Evolutionary conservation across 257 asterid species (phyloP), one percentile per base, ranked within the genome.

Genomic region (Ehretia macrophylla): DNA sequence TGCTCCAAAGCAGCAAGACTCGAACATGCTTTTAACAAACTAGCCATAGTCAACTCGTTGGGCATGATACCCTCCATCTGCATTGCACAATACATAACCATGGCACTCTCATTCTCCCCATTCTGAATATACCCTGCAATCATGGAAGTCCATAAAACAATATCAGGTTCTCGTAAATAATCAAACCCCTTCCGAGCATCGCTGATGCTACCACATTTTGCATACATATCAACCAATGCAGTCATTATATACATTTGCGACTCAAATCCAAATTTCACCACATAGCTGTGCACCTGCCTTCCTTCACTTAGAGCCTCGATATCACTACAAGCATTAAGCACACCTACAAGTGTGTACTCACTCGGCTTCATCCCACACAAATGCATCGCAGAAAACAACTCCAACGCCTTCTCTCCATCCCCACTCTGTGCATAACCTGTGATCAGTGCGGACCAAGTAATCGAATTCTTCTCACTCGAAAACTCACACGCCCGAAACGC

Each of bases 401-500:
- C 53, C 53, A 83, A 42, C 1, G 95, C 92, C 71, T 83, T 87
- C 44, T 72, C 85, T 11, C 88, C 79, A 14, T 79, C 71, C n/a
- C 90, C 97, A 59, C 72, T 70, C 75, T 90, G 97, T 0, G 93
- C 83, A 17, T 70, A 81, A 37, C 93, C 97, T 11, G 97, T 90
- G 32, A 86, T 75, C 87, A 90, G 72, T 0, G 97, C 97, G 63
- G 97, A 86, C 97, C 96, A 90, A 0, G 97, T 82, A 59, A 90
- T 86, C 1, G 88, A 64, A 60, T 90, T 85, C 79, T 76, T 82
- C 50, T 68, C 76, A 44, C 67, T 56, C 0, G 79, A 79, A 47
- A 72, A 70, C 81, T 82, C 84, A 63, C 84, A 90, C 14, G 72
- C 79, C 40, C 22, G 56, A 59, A 74, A 72, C 0, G 97, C 84